Evolutionary conservation across 2,329 filamentous ascomycete species (phyloP).

Genomic region (Pyricularia grisea): DNA sequence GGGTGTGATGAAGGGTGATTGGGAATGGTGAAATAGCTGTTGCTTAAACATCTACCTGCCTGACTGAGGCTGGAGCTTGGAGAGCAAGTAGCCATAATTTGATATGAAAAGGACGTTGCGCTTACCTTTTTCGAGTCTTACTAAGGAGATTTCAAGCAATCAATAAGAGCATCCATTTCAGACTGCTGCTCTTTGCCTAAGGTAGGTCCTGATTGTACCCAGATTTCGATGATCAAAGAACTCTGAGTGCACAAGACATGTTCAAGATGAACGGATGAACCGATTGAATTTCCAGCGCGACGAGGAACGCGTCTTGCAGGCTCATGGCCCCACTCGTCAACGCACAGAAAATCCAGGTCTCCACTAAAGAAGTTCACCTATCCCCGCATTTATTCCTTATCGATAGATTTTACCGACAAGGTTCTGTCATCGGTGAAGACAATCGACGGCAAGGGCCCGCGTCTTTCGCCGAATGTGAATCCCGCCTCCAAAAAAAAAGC

Average conservation of each 20-base stretch:
- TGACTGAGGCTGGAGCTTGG: not conserved
- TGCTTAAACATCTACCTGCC: slow-evolving; percentile 6
- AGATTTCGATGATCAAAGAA: not conserved
- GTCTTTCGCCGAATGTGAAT: not conserved
- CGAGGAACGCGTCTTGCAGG: not conserved
- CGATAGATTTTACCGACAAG: not conserved
- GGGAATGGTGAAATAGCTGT: not conserved
- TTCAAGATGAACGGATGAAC: not conserved
- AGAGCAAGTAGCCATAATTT: not conserved
- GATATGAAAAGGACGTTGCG: not conserved
- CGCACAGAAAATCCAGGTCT: not conserved
- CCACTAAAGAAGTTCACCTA: not conserved
- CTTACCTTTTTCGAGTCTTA: not conserved
- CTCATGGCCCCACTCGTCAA: not conserved
- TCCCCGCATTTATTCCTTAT: not conserved
- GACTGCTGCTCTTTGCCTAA: not conserved
- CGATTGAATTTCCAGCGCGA: not conserved
- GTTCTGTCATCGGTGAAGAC: not conserved
- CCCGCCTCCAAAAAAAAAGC: not conserved
- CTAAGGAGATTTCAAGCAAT: not conserved
- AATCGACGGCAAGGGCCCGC: not conserved
- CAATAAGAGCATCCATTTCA: not conserved
- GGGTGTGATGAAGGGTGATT: not conserved
- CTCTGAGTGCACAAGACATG: not conserved
- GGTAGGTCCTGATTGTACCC: not conserved